Percentiles rank a stretch among this genome's conserved stretches.
phyloP scores from a whole-genome alignment of 495 filamentous ascomycete species.

The Penicillium egyptiacum region DNA sequence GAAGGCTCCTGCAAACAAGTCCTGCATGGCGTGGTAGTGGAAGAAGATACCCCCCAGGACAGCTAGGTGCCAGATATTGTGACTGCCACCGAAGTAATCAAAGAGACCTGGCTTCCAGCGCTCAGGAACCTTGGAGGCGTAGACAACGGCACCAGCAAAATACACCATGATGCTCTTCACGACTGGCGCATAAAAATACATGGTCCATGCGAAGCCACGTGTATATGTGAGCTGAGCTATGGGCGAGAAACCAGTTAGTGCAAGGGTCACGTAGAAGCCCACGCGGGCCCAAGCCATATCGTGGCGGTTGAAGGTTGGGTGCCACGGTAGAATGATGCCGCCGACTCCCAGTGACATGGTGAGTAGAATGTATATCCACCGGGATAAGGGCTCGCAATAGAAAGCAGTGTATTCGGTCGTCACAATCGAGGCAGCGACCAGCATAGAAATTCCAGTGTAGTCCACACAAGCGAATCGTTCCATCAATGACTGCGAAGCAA shows the following conservation, averaged over 20 bases:
- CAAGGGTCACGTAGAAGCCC: constrained; percentile 85
- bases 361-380: constrained; percentile 80
- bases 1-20: constrained; percentile 89
- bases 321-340: constrained; percentile 93
- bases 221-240: constrained; percentile 77
- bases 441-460: constrained; percentile 95
- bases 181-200: constrained; percentile 88
- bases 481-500: constrained; percentile 83
- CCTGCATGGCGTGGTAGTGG: constrained; percentile 94
- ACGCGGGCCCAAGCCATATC: constrained; percentile 94
- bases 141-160: constrained; percentile 76
- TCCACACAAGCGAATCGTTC: constrained; percentile 98
- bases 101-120: constrained; percentile 89
- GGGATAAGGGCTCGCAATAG: constrained; percentile 89
- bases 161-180: constrained; percentile 84
- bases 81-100: constrained; percentile 90
- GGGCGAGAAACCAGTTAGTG: constrained; percentile 87
- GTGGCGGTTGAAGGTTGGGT: constrained; percentile 87
- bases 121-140: constrained; percentile 93
- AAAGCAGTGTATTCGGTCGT: constrained; percentile 98
- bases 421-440: constrained; percentile 96
- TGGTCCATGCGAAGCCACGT: constrained; percentile 70
- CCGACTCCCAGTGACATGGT: constrained; percentile 81
- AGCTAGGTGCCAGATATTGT: constrained; percentile 97
- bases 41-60: constrained; percentile 96